phyloP scores from a whole-genome alignment of 331 rosid genomes.

The Quercus lobata region DNA sequence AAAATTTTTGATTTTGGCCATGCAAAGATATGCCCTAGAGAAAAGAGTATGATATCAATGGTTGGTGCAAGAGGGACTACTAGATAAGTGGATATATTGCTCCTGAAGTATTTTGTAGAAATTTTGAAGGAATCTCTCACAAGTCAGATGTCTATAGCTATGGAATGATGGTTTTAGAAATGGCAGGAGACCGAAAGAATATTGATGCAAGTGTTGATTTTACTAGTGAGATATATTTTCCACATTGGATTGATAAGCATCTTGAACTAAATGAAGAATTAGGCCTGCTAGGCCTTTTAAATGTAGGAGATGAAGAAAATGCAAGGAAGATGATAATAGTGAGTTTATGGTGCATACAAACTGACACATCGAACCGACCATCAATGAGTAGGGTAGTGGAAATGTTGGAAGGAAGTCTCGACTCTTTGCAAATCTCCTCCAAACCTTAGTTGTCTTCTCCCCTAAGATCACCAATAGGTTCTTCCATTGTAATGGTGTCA shows the following conservation, averaged over 20 bases:
- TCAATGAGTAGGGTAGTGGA: too few species aligned
- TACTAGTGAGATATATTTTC: conserved; percentile 44
- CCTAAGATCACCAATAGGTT: too few species aligned
- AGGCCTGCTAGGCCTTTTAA: neutral
- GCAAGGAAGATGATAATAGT: neutral
- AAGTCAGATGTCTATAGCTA: conserved; percentile 50
- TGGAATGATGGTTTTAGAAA: conserved; percentile 47
- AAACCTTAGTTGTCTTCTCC: neutral
- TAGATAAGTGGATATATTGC: too few species aligned
- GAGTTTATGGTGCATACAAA: too few species aligned
- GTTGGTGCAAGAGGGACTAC: too few species aligned
- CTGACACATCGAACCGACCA: too few species aligned
- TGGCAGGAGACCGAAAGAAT: conserved; percentile 42
- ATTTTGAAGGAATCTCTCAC: conserved; percentile 40
- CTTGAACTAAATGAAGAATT: conserved; percentile 28
- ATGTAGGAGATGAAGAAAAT: conserved; percentile 18
- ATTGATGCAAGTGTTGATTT: conserved; percentile 1
- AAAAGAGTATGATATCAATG: too few species aligned
- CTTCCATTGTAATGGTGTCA: too few species aligned
- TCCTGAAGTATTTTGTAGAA: conserved; percentile 34
- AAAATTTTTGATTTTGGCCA: conserved; percentile 19
- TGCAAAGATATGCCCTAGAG: neutral
- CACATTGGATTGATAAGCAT: conserved; percentile 40
- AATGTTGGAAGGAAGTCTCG: too few species aligned
- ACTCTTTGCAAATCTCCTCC: too few species aligned